Percentiles rank a stretch among this genome's conserved stretches.
Evolutionary conservation across 768 basidiomycete species (phyloP).

Genomic region (Daedaleopsis sinensis): DNA sequence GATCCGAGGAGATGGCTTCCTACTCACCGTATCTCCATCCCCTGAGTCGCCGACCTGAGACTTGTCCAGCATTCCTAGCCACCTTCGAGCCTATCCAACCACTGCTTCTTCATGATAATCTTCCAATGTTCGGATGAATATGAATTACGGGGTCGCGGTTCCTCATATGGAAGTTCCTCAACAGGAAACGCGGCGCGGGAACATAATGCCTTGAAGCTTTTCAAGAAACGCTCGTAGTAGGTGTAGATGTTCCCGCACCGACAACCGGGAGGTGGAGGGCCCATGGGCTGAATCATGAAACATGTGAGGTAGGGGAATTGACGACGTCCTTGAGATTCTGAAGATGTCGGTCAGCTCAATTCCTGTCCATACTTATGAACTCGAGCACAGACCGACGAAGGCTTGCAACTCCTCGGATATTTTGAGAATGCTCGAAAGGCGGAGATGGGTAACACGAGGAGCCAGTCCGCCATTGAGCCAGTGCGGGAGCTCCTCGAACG

Average conservation of each 20-base stretch:
- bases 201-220: neutral
- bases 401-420: neutral
- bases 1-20: too few species aligned
- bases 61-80: neutral
- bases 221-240: neutral
- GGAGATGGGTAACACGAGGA: too few species aligned
- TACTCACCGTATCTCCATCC: too few species aligned
- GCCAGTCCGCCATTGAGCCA: too few species aligned
- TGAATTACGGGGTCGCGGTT: too few species aligned
- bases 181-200: neutral
- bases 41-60: too few species aligned
- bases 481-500: too few species aligned
- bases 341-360: too few species aligned
- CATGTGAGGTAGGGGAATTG: neutral
- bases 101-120: neutral
- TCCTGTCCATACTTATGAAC: too few species aligned
- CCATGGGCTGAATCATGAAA: neutral
- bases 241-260: neutral
- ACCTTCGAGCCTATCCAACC: neutral
- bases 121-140: neutral
- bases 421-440: too few species aligned
- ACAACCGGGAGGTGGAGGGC: neutral
- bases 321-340: too few species aligned
- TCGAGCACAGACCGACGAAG: neutral
- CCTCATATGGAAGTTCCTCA: neutral